These are phyloP conservation scores for Puccinia polysora DNA, from an alignment of 1,284 basidiomycete species.

Conservation along the genomic window DNA sequence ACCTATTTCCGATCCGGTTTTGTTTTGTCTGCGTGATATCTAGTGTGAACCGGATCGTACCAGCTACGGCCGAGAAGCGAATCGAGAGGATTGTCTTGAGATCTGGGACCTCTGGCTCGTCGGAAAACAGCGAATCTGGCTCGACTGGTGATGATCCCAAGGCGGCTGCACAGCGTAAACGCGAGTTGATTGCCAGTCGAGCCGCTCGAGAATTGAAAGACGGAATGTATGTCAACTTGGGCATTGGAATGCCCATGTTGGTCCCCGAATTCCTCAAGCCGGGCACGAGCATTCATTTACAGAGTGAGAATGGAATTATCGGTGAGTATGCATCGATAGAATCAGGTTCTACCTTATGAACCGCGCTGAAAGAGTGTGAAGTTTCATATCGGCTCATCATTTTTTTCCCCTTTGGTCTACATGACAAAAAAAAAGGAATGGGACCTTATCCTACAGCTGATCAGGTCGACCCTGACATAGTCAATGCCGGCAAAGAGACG, in stretches of 20 bases:
- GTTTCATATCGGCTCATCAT: background rate
- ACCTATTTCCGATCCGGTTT: conserved; percentile 53
- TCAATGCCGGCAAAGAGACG: conserved; percentile 59
- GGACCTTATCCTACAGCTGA: conserved; percentile 84
- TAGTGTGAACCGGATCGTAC: conserved; percentile 43
- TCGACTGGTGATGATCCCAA: conserved; percentile 10
- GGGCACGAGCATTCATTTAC: conserved; percentile 80
- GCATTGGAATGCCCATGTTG: conserved; percentile 82
- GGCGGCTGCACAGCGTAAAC: conserved; percentile 54
- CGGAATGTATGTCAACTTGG: conserved; percentile 72
- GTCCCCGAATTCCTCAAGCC: conserved; percentile 75
- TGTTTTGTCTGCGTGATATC: background rate
- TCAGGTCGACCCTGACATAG: conserved; percentile 82
- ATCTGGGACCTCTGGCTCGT: conserved; percentile 1
- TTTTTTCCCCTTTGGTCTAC: background rate
- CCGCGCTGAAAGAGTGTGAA: background rate
- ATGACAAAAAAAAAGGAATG: conserved; percentile 60
- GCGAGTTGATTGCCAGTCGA: conserved; percentile 75
- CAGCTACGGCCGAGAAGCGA: conserved; percentile 28
- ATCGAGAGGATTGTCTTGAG: conserved; percentile 32
- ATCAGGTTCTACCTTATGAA: no score
- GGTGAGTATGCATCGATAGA: conserved; percentile 55
- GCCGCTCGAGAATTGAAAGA: conserved; percentile 86
- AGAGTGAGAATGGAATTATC: conserved; percentile 90
- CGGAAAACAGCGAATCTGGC: background rate